Percentiles rank a stretch among this genome's conserved stretches.
Conservation (phyloP, 371 early-diverging fungal species). For the Batkoa obscura region DNA sequence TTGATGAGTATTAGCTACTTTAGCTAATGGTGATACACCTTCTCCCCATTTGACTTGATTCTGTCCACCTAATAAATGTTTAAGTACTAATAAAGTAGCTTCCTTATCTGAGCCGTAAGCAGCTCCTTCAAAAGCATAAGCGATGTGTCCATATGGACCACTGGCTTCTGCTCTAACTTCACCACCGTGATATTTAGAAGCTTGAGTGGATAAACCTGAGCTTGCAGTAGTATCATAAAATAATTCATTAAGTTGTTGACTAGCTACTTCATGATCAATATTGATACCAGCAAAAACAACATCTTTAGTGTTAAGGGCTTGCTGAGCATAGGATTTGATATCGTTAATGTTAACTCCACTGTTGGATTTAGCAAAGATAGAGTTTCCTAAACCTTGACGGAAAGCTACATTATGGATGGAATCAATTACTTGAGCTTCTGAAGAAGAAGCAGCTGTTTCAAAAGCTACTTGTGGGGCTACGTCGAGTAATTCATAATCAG, state of each 20-base stretch:
- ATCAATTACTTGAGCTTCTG: conserved; percentile 54
- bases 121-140: conserved; percentile 54
- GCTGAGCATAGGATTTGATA: conserved; percentile 50
- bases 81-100: conserved; percentile 56
- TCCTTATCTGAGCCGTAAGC: conserved; percentile 53
- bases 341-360: conserved; percentile 31
- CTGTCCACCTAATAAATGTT: conserved; percentile 60
- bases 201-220: conserved; percentile 18
- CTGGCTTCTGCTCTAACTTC: conserved; percentile 53
- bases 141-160: conserved; percentile 14
- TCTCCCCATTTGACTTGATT: conserved; percentile 51
- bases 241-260: conserved; percentile 14
- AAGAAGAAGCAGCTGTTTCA: conserved; percentile 46
- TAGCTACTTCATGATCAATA: conserved; percentile 47
- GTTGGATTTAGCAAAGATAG: conserved; percentile 55
- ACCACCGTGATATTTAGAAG: conserved; percentile 62
- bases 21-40: conserved; percentile 48
- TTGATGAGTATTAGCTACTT: conserved; percentile 33
- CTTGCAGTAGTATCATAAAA: conserved; percentile 20
- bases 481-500: conserved; percentile 70
- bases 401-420: conserved; percentile 77
- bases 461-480: conserved; percentile 39
- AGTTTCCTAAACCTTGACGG: conserved; percentile 89
- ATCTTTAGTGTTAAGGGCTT: conserved; percentile 45
- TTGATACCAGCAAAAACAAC: conserved; percentile 76